Conservation (phyloP, 1,284 basidiomycete species). For the Irpex sp. region DNA sequence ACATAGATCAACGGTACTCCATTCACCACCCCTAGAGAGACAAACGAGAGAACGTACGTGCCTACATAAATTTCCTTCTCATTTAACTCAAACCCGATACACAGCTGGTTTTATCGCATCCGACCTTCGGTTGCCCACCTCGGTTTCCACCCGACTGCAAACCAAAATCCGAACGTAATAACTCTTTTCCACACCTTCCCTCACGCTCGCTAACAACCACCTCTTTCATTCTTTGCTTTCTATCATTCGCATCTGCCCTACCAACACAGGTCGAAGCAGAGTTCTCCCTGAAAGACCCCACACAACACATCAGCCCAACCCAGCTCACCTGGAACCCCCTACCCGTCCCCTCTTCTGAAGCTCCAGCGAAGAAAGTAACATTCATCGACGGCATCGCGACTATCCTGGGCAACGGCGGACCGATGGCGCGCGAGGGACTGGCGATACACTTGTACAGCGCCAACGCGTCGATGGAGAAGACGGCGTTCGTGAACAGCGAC, state of each 20-base stretch:
- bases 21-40: conserved; percentile 40
- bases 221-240: background rate
- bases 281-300: conserved; percentile 57
- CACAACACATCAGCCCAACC: conserved; percentile 59
- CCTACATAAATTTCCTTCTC: background rate
- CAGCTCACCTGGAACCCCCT: conserved; percentile 70
- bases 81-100: background rate
- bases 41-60: conserved; percentile 42
- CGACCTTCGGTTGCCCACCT: conserved; percentile 68
- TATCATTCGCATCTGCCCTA: too few relatives aligned
- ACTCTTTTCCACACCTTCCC: conserved; percentile 8
- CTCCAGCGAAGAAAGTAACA: conserved; percentile 36
- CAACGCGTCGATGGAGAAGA: conserved; percentile 60
- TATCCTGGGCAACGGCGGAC: conserved; percentile 61
- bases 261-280: conserved; percentile 46
- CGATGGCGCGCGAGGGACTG: conserved; percentile 55
- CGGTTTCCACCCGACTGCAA: conserved; percentile 50
- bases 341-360: conserved; percentile 40
- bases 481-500: conserved; percentile 65
- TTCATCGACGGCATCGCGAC: conserved; percentile 66
- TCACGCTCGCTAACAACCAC: too few relatives aligned
- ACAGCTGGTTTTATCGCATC: conserved; percentile 61
- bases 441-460: conserved; percentile 63
- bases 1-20: conserved; percentile 55
- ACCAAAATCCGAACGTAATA: conserved; percentile 53